phyloP scores from a whole-genome alignment of 805 yeast species.

The Limtongozyma cylindracea region DNA sequence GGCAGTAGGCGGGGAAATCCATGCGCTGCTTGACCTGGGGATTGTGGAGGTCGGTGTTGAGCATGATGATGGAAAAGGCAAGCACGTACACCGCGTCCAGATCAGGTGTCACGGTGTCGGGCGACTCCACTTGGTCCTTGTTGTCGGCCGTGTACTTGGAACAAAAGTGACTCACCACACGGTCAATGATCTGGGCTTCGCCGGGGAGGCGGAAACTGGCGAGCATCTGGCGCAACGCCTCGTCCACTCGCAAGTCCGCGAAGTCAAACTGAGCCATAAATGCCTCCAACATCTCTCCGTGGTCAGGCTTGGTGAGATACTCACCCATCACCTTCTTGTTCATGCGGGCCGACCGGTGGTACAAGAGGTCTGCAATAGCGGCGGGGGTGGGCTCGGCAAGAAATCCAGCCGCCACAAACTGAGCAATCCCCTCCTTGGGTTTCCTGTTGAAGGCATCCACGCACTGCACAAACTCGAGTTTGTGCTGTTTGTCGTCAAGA shows the following conservation, averaged over 20 bases:
- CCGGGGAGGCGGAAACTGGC: constrained; percentile 86
- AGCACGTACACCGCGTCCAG: constrained; percentile 68
- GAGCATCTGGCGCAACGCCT: constrained; percentile 63
- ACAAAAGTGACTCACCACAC: constrained; percentile 66
- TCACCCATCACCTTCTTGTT: constrained; percentile 82
- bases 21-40: constrained; percentile 84
- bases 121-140: constrained; percentile 2
- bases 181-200: constrained; percentile 89
- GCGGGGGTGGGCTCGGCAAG: constrained; percentile 21
- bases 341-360: constrained; percentile 53
- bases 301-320: constrained; percentile 53
- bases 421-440: constrained; percentile 50
- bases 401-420: constrained; percentile 39
- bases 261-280: constrained; percentile 60
- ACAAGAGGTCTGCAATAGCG: constrained; percentile 56
- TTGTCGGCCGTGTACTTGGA: constrained; percentile 5
- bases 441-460: constrained; percentile 54
- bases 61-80: constrained; percentile 79
- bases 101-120: constrained; percentile 2
- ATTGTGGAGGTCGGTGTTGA: constrained; percentile 82
- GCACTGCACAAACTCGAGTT: constrained; percentile 56
- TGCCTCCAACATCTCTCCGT: constrained; percentile 25
- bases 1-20: constrained; percentile 63
- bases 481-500: constrained; percentile 20
- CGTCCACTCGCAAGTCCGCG: constrained; percentile 64